Conservation (phyloP, 768 basidiomycete genomes). For the Tricholoma hemisulphureum region DNA sequence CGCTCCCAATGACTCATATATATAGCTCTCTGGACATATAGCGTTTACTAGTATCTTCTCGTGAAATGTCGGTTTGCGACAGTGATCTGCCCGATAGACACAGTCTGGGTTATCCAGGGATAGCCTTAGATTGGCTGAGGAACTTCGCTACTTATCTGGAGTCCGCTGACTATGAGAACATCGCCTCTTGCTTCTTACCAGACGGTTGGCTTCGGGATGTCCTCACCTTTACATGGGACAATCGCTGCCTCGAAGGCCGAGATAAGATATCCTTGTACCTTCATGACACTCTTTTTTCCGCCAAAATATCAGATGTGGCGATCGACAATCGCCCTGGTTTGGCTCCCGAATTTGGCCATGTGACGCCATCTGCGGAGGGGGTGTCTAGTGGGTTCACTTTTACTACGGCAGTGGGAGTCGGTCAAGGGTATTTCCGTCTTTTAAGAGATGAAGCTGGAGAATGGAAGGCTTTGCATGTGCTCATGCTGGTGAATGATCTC, state of each 20-base stretch:
- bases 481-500: conserved; percentile 31
- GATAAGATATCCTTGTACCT: conserved; percentile 36
- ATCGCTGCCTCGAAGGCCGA: conserved; percentile 33
- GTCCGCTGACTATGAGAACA: conserved; percentile 19
- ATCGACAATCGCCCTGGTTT: conserved; percentile 25
- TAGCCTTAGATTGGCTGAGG: conserved; percentile 25
- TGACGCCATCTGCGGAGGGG: conserved; percentile 16
- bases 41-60: no score
- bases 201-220: conserved; percentile 42
- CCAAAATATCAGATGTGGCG: conserved; percentile 24
- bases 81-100: no score
- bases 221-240: conserved; percentile 44
- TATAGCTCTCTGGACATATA: no score
- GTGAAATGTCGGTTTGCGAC: no score
- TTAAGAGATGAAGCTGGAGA: conserved; percentile 14
- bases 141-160: conserved; percentile 19
- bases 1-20: no score
- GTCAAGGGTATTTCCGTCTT: conserved; percentile 36
- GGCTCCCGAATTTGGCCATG: conserved; percentile 15
- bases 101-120: neutral
- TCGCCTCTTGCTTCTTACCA: conserved; percentile 28
- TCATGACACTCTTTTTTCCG: conserved; percentile 14
- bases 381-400: conserved; percentile 39
- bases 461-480: conserved; percentile 38
- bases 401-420: conserved; percentile 29